Percentiles rank a stretch among this genome's conserved stretches.
Conservation (phyloP, 768 basidiomycete genomes). For the Russula griseocarnosa region DNA sequence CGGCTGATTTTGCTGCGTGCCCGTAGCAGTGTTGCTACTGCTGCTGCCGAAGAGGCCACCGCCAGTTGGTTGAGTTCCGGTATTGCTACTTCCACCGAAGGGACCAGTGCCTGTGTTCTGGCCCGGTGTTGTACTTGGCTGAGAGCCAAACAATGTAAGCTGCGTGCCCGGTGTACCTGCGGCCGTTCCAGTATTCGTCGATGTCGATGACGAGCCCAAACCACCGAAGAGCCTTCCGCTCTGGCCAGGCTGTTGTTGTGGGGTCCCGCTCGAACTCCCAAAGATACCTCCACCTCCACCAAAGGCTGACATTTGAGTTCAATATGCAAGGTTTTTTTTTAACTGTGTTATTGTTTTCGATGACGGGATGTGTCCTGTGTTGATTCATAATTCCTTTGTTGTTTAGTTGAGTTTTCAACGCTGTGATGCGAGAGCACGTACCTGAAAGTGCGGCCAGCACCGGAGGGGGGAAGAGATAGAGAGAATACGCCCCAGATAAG, state of each 20-base stretch:
- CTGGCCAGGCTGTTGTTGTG: constrained; percentile 31
- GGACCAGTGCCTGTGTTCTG: constrained; percentile 15
- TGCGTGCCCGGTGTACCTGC: background rate
- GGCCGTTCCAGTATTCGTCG: background rate
- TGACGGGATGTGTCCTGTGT: background rate
- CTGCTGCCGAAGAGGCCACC: constrained; percentile 32
- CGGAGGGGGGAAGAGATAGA: background rate
- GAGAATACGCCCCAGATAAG: background rate
- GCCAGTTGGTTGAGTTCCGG: constrained; percentile 18
- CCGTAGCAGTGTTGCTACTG: background rate
- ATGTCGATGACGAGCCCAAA: constrained; percentile 16
- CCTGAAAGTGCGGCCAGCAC: background rate
- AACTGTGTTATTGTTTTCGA: background rate
- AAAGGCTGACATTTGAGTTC: constrained; percentile 22
- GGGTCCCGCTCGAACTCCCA: constrained; percentile 24
- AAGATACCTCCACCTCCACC: constrained; percentile 24
- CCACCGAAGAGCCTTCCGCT: constrained; percentile 26
- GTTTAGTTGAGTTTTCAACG: constrained; percentile 1
- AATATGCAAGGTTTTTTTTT: background rate
- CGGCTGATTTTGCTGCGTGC: constrained; percentile 7
- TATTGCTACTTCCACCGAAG: constrained; percentile 4
- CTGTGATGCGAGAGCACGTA: constrained; percentile 7
- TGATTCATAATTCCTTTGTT: background rate
- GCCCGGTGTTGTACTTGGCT: constrained; percentile 7
- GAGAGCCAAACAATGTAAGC: constrained; percentile 17